Evolutionary conservation across 441 rosid genomes (phyloP).

Genomic region (Erysimum cheiri): DNA sequence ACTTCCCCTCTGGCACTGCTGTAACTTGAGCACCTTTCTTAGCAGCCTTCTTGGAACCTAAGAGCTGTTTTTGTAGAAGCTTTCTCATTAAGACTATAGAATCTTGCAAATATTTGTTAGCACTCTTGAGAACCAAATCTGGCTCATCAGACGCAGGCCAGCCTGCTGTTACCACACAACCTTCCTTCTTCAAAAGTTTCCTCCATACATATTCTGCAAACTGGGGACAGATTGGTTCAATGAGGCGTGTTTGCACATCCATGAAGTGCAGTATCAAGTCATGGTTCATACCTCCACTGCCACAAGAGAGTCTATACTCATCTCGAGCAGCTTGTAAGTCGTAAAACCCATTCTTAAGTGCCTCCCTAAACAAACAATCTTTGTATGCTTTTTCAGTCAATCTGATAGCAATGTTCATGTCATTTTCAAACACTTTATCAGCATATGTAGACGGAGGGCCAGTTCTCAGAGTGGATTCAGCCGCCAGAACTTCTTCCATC

Average conservation of each 20-base stretch:
- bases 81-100: conserved; percentile 77
- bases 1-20: conserved; percentile 51
- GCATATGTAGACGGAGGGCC: conserved; percentile 79
- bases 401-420: conserved; percentile 79
- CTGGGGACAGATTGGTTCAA: conserved; percentile 93
- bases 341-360: conserved; percentile 87
- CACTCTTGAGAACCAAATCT: conserved; percentile 76
- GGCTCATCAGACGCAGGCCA: conserved; percentile 82
- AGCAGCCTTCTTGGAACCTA: conserved; percentile 65
- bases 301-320: conserved; percentile 88
- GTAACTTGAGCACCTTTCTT: conserved; percentile 62
- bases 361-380: conserved; percentile 86
- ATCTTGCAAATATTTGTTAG: conserved; percentile 91
- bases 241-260: conserved; percentile 93
- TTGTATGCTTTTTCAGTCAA: conserved; percentile 73
- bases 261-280: conserved; percentile 70
- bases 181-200: conserved; percentile 76
- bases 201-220: conserved; percentile 92
- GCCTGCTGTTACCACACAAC: conserved; percentile 78
- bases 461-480: conserved; percentile 65
- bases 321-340: conserved; percentile 95
- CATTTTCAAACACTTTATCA: conserved; percentile 86
- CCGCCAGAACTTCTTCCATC: conserved; percentile 76
- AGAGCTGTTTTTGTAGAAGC: conserved; percentile 72
- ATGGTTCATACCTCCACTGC: conserved; percentile 74